Evolutionary conservation across 1,139 yeast species (phyloP), one percentile per base, ranked within the genome.

Genomic region (Diutina neorugosa): DNA sequence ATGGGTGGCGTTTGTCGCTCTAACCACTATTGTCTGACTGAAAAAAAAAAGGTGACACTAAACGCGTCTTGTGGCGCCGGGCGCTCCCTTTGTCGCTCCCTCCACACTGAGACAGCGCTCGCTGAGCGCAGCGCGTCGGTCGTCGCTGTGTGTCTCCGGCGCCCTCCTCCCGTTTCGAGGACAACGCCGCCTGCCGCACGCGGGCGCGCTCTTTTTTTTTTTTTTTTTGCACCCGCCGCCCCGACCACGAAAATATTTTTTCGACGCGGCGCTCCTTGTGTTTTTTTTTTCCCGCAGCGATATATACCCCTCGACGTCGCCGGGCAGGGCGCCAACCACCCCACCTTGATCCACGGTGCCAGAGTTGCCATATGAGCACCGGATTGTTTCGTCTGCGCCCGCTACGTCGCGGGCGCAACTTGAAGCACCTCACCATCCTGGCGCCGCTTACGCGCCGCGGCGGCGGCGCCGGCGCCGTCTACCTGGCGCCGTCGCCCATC

Each of bases 341-440:
- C n/a, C n/a, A n/a, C n/a, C n/a, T n/a, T n/a, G n/a, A n/a, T n/a
- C n/a, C n/a, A n/a, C n/a, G 19, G 18, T 18, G 43, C 43, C 43
- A n/a, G 3, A 4, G 8, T 8, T 16, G 8, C 20, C 9, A 8
- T 4, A 44, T 46, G 50, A 23, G 37, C 16, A 16, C 50, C 20
- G 16, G 18, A n/a, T 27, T 46, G 41, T 46, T 46, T 27, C 50
- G 50, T 7, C 14, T n/a, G 14, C 50, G 50, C 20, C 50, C 27
- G 50, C 27, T 46, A 12, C 50, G 50, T 14, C 50, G 16, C n/a
- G n/a, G 41, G 27, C 25, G 50, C 16, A 46, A 46, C 14, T 18
- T 46, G 23, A 46, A 46, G 21, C 50, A 23, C 40, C 40, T 46
- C n/a, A 46, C 37, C n/a, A 46, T 46, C 40, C 50, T 46, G 50